Conservation (phyloP, 192 early-diverging fungal genomes). For the Phlyctochytrium bullatum region DNA sequence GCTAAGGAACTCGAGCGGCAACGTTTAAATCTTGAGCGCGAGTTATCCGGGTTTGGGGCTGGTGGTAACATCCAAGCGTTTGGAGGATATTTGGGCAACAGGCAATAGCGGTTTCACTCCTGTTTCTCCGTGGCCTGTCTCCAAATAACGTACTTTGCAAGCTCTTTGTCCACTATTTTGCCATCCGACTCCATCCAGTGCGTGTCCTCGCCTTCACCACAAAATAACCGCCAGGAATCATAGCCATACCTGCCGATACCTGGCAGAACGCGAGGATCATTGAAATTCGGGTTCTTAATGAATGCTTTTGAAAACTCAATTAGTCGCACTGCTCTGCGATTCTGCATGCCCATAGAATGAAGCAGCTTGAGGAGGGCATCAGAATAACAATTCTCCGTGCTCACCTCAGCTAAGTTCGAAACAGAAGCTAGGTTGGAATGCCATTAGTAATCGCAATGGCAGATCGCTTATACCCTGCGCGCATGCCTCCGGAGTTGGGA, state of each 20-base stretch:
- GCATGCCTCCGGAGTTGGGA: conserved; percentile 9
- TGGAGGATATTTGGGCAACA: conserved; percentile 1
- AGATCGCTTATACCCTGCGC: neutral
- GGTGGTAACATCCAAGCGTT: neutral
- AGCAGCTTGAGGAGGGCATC: conserved; percentile 1
- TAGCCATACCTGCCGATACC: conserved; percentile 13
- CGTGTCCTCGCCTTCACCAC: neutral
- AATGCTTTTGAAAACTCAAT: conserved; percentile 11
- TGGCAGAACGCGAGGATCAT: neutral
- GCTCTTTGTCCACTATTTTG: conserved; percentile 10
- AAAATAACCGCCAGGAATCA: conserved; percentile 10
- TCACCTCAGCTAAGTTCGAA: neutral
- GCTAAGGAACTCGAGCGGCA: conserved; percentile 20
- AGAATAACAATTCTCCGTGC: neutral
- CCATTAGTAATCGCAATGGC: neutral
- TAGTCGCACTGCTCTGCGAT: conserved; percentile 4
- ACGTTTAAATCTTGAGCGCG: conserved; percentile 15
- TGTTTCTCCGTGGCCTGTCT: too few relatives aligned
- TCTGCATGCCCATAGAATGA: conserved; percentile 9
- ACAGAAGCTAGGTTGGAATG: neutral
- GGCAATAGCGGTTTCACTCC: too few relatives aligned
- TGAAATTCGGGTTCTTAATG: neutral
- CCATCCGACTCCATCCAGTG: neutral
- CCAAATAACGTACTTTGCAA: conserved; percentile 11
- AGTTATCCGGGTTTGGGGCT: neutral